Base-by-base conservation (phyloP, 805 yeast genomes). In the Candida maltosa region DNA sequence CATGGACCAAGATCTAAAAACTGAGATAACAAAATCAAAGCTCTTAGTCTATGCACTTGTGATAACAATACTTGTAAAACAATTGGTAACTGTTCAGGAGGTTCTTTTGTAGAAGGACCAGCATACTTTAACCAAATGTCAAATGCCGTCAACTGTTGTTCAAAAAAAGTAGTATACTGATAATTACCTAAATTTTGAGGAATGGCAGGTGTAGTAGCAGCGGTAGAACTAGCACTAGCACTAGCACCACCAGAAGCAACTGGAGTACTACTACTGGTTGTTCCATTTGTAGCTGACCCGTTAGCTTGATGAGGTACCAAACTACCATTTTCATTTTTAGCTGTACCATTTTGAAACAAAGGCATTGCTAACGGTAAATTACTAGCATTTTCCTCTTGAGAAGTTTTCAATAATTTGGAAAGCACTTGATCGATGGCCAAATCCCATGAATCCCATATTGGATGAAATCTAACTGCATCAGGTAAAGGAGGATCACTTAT, bases 391-490 rank as follows among this genome's bases (percentile, higher is more conserved):
- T 75, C 71, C 42, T 77, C 84, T 32, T 29, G 31, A 22, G 19
- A 29, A 26, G 10, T 62, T 33, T 73, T 74, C 34, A 83, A 69
- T 27, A 83, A 58, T 49, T 83, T 88, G 2, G 86, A 77, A 29
- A 93, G 65, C 4, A 94, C 94, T 53, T 93, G 97, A 55, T 93
- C 97, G 26, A 93, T 82, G 0, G 98, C 97, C 43, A 93, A 68
- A 53, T 93, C 97, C 97, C 98, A 93, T 0, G 96, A 82, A 40
- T 87, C 93, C 98, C 98, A 93, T 86, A 93, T 81, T 4, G 94
- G 79, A 54, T 93, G 97, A 42, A 76, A 75, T 31, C 85, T 78
- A 5, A 81, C 76, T 10, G 78, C 66, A 36, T 87, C 93, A 0
- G 98, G 97, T 25, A 93, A 64, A 7, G 85, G 87, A 1, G 98